Conservation (phyloP, 306 rosid species). For the Vigna unguiculata region DNA sequence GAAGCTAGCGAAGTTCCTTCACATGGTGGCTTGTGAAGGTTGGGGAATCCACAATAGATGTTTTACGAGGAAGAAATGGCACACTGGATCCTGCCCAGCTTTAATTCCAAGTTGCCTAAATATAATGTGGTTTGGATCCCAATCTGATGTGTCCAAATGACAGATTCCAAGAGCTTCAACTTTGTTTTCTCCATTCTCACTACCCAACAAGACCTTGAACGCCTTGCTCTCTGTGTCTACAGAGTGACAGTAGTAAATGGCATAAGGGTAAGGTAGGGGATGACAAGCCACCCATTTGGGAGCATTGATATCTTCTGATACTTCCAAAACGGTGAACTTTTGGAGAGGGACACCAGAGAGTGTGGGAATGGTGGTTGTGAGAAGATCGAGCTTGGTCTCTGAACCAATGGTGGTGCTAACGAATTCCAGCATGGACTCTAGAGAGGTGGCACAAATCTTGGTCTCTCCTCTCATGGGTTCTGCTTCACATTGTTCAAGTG, state of each 20-base stretch:
- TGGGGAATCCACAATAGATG: constrained; percentile 68
- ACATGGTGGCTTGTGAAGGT: constrained; percentile 46
- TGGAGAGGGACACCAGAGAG: constrained; percentile 46
- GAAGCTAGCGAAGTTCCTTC: constrained; percentile 11
- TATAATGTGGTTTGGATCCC: constrained; percentile 50
- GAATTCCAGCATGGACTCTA: constrained; percentile 59
- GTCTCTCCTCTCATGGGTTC: constrained; percentile 57
- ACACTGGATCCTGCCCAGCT: constrained; percentile 55
- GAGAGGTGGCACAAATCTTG: constrained; percentile 61
- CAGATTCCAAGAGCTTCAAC: constrained; percentile 64
- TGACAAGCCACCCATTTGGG: constrained; percentile 71
- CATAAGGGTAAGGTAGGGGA: constrained; percentile 60
- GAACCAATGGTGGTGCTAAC: constrained; percentile 49
- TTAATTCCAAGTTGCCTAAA: constrained; percentile 53
- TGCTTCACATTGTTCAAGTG: constrained; percentile 55
- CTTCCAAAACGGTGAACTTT: constrained; percentile 49
- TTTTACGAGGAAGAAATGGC: constrained; percentile 65
- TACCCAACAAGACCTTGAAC: constrained; percentile 59
- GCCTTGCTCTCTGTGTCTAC: constrained; percentile 53
- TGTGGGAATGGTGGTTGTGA: constrained; percentile 54
- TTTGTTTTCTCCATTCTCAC: constrained; percentile 54
- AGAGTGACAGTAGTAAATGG: constrained; percentile 63
- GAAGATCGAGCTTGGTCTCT: constrained; percentile 26
- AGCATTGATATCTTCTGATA: constrained; percentile 55
- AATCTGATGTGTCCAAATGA: constrained; percentile 70